Conservation (phyloP, 2,329 filamentous ascomycete genomes). For the Dothistroma septosporum region DNA sequence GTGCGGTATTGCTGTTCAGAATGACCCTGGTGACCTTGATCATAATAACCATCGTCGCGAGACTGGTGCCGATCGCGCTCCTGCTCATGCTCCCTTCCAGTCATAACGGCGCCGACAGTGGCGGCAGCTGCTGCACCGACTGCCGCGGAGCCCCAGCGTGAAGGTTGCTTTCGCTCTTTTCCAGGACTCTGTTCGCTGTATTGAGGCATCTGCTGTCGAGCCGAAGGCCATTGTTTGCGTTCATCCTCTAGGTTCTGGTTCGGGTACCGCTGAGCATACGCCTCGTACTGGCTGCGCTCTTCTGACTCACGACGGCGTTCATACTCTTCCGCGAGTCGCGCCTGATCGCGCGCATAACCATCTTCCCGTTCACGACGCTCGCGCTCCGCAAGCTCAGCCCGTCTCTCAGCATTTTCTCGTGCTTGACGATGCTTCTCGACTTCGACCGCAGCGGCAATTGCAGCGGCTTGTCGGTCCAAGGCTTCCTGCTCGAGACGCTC, state of each 20-base stretch:
- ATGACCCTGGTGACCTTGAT: slow-evolving; percentile 8
- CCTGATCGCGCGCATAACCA: slow-evolving; percentile 28
- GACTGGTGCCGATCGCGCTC: slow-evolving; percentile 16
- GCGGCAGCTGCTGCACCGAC: slow-evolving; percentile 34
- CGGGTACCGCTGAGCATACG: slow-evolving; percentile 10
- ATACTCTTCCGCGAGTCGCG: slow-evolving; percentile 19
- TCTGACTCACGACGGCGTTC: slow-evolving; percentile 19
- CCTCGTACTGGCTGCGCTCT: slow-evolving; percentile 5
- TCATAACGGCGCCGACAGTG: slow-evolving; percentile 30
- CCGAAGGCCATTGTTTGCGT: not conserved
- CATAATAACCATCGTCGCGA: slow-evolving; percentile 14
- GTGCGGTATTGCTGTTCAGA: not conserved
- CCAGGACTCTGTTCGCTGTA: not conserved
- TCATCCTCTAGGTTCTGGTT: not conserved
- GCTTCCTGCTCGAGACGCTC: slow-evolving; percentile 29
- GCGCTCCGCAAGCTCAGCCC: slow-evolving; percentile 17
- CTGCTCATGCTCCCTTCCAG: slow-evolving; percentile 24
- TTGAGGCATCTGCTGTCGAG: not conserved
- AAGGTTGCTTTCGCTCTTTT: slow-evolving; percentile 21
- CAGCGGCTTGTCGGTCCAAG: slow-evolving; percentile 16
- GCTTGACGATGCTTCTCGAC: slow-evolving; percentile 16
- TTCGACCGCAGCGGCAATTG: slow-evolving; percentile 16
- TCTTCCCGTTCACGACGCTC: slow-evolving; percentile 28
- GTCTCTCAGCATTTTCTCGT: slow-evolving; percentile 21
- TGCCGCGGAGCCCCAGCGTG: slow-evolving; percentile 37